Base-by-base conservation (phyloP, 257 asterid genomes). In the Prunella vulgaris region DNA sequence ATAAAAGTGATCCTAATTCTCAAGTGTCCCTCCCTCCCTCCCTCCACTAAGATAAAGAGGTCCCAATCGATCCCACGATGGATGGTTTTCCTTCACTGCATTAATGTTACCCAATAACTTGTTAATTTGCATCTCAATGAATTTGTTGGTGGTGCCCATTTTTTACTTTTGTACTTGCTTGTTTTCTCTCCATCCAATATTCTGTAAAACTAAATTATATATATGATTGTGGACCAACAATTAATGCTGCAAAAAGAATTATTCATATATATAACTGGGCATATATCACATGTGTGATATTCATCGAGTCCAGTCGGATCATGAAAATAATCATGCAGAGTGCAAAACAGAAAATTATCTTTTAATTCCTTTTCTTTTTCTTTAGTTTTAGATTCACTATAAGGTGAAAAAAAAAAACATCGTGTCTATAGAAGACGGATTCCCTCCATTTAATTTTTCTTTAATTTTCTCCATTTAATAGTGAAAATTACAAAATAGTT, bases 11-110 rank as follows among this genome's bases (percentile, higher is more conserved):
- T 18, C 58, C 44, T 10, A 64, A n/a, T 64, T 56, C 42, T 25
- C 60, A 60, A 74, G 60, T 37, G n/a, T n/a, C n/a, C n/a, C n/a
- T n/a, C n/a, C n/a, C n/a, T n/a, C n/a, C n/a, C n/a, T 61, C 60
- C 13, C 46, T 20, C 79, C 79, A 75, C 79, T 69, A 32, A 40
- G 59, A 53, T 62, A 53, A 51, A 44, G 24, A 30, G 42, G 73
- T 58, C 2, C 37, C 27, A 14, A 1, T 44, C 32, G 53, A 75
- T 21, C 72, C 72, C 80, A 70, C 80, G 37, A 70, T 70, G 69
- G 58, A 70, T 76, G 76, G 76, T 58, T 54, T 76, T 56, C 15
- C 3, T 64, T 53, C 57, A 62, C 3, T 56, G 33, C 37, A 27
- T 25, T 32, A 35, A 61, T 60, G 69, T 46, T 60, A 52, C 68